Base-by-base conservation (phyloP, 1,284 basidiomycete species). In the Leccinum subfulvum region DNA sequence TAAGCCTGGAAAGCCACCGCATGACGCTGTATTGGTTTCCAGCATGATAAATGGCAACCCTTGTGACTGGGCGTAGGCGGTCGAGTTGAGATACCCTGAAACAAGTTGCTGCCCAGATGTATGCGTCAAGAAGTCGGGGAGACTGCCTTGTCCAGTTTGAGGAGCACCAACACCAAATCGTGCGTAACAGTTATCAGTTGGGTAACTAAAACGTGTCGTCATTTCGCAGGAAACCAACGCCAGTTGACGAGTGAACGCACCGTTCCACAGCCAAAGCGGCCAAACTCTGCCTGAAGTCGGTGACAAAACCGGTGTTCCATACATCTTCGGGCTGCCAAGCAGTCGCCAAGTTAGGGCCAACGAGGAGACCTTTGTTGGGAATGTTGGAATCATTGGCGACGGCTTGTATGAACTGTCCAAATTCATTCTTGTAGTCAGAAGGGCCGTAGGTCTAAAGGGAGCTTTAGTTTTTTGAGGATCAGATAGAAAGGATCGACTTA, bases 1-100 rank as follows among this genome's bases (percentile, higher is more conserved):
- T 21, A 93, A 78, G 0, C 91, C 91, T 1, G 84, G 76, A 72
- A 94, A 92, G 13, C 92, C 41, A 44, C 41, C 41, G 41, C 41
- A 44, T 11, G 41, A 44, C 8, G 41, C 41, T n/a, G 41, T 44
- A 18, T 44, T 44, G 16, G 41, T 44, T 18, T 44, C 41, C 16
- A 44, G 41, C 41, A 44, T 44, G 9, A 44, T 44, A 18, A 44
- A 44, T n/a, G 41, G 41, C 41, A 44, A 18, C 41, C 41, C 41
- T 44, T 44, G n/a, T 18, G 41, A n/a, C 41, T 44, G 41, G n/a
- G 41, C 41, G n/a, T 44, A 44, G 41, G 41, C 41, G n/a, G 41
- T 44, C 41, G 41, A 44, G 41, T 18, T 44, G 9, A 44, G 41
- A 18, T 44, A 44, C 9, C n/a, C n/a, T 44, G 41, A 44, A 44